Percentiles rank a stretch among this genome's conserved stretches.
Conservation (phyloP, 2,329 filamentous ascomycete genomes). For the Stemphylium lycopersici region DNA sequence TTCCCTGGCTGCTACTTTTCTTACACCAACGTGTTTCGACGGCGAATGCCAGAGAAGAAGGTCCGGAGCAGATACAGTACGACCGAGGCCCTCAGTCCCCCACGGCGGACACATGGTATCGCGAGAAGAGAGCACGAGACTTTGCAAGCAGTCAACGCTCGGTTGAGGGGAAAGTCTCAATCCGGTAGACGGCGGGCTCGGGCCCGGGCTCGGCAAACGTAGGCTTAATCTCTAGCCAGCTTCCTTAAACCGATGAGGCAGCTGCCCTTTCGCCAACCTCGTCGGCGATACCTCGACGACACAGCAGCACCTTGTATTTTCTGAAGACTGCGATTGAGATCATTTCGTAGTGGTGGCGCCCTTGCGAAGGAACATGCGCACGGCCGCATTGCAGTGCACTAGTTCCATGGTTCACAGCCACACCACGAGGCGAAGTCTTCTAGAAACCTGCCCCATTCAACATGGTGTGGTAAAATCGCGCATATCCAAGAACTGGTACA, state of each 20-base stretch:
- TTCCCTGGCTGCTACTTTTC: conserved; percentile 1
- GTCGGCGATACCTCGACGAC: background rate
- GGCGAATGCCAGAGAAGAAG: conserved; percentile 5
- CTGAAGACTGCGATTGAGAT: background rate
- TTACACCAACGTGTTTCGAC: conserved; percentile 2
- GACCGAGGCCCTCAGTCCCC: conserved; percentile 13
- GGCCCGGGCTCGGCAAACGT: conserved; percentile 15
- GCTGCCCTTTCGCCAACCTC: conserved; percentile 4
- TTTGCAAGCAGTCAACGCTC: too few relatives aligned
- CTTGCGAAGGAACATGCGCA: background rate
- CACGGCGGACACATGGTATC: background rate
- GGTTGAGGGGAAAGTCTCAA: background rate
- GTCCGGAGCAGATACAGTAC: background rate
- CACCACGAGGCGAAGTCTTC: conserved; percentile 23
- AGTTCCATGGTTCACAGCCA: conserved; percentile 23
- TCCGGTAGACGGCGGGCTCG: conserved; percentile 9
- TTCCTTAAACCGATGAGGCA: background rate
- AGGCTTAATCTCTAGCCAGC: conserved; percentile 13
- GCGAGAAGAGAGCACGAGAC: background rate
- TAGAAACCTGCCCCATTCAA: conserved; percentile 17
- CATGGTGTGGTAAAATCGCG: conserved; percentile 16
- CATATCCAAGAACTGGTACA: conserved; percentile 12
- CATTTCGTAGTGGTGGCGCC: background rate
- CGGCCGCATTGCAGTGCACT: conserved; percentile 5
- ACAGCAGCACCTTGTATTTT: background rate